phyloP scores from a whole-genome alignment of 495 filamentous ascomycete species.

The Aspergillus nanangensis region DNA sequence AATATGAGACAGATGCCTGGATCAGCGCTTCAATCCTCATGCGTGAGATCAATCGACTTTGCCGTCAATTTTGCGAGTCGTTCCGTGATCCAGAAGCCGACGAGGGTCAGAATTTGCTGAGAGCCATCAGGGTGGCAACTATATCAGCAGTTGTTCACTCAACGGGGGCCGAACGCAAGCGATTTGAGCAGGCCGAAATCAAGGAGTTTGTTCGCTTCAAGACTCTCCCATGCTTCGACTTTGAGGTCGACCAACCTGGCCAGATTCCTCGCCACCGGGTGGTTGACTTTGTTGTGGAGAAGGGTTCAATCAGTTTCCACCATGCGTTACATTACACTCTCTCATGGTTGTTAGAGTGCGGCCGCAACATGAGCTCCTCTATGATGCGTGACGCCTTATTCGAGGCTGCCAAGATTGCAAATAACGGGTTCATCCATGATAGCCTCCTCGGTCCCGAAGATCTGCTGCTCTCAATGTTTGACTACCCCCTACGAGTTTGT shows the following conservation, averaged over 20 bases:
- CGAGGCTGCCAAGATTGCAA: constrained; percentile 44
- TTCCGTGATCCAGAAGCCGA: constrained; percentile 64
- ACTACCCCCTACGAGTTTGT: constrained; percentile 88
- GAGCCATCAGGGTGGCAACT: constrained; percentile 72
- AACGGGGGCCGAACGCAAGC: constrained; percentile 77
- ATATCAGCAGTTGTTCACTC: constrained; percentile 79
- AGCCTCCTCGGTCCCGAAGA: constrained; percentile 54
- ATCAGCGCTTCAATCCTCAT: constrained; percentile 93
- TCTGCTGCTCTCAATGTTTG: constrained; percentile 81
- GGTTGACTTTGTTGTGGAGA: constrained; percentile 82
- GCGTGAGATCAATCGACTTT: constrained; percentile 87
- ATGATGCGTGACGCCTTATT: constrained; percentile 61
- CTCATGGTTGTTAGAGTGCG: constrained; percentile 95
- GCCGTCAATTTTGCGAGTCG: constrained; percentile 80
- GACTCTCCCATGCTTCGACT: constrained; percentile 69
- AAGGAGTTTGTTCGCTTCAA: constrained; percentile 82
- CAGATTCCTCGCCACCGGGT: constrained; percentile 51
- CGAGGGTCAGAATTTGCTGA: constrained; percentile 56
- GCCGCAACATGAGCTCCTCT: constrained; percentile 64
- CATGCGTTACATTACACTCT: constrained; percentile 94
- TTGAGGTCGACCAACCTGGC: constrained; percentile 54
- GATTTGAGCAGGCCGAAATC: constrained; percentile 85
- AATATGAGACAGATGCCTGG: constrained; percentile 98
- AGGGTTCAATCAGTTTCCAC: constrained; percentile 92
- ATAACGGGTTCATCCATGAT: constrained; percentile 24